Evolutionary conservation across 176 grass and related monocot species (phyloP), one percentile per base, ranked within the genome.

Genomic region (Oryza glaberrima): DNA sequence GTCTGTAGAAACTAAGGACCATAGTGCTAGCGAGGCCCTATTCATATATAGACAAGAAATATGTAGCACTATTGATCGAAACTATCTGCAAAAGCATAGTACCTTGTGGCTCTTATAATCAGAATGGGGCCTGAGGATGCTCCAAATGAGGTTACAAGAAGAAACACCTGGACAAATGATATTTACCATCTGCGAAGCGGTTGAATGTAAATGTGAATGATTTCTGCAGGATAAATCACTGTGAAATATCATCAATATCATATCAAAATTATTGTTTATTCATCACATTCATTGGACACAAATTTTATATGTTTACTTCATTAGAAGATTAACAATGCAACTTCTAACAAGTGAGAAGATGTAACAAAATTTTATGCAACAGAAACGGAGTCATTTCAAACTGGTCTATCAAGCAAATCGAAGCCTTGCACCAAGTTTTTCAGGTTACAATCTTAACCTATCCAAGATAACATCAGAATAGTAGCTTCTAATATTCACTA

Each of bases 351-450:
- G 69, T 95, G 87, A 82, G 67, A 88, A 91, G 86, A 81, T 80
- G 79, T 70, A 95, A 98, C 86, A 95, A 98, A 52, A 98, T 98
- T 89, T 82, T 75, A 95, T 98, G 94, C 72, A 97, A 98, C 95
- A 98, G 95, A 98, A 88, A 86, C n/a, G 90, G 95, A 91, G 84
- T 95, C 95, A 87, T 88, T 95, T 76, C 95, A 95, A 95, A 92
- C 85, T 92, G 92, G 90, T 82, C 83, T 83, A 95, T 94, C 92
- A 98, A 98, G 95, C 93, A 98, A 98, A 98, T 90, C 85, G 85
- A 98, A 98, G 95, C 95, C 95, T 91, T 98, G 95, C 92, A 93
- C 84, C 92, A 98, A 95, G 89, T 98, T 91, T 95, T 98, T 98
- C 92, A 95, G 95, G 95, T 98, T 95, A 78, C 86, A 98, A 91